Evolutionary conservation across 768 basidiomycete genomes (phyloP), one percentile per base, ranked within the genome.

Genomic region (Coprinopsis marcescibilis): DNA sequence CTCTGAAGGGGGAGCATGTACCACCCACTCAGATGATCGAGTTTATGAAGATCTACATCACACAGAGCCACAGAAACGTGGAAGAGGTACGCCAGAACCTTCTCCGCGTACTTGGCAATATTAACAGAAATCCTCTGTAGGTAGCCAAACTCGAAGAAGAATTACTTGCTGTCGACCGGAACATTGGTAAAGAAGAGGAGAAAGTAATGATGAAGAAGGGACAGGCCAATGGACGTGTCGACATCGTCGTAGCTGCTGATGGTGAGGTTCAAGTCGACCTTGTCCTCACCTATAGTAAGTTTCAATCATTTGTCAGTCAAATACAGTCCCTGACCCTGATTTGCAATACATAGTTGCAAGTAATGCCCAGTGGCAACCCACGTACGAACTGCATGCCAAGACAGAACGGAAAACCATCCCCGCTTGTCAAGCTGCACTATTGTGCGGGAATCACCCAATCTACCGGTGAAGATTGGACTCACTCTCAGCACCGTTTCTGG

Each of bases 391-490:
- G 0, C 73, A 79, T 48, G 78, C 79, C 2, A 67, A 65, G 0
- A 75, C 70, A 17, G 59, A 70, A 65, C 49, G 73, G 72, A 0
- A 68, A 72, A 47, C 70, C 73, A 2, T 70, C 70, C 0, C 56
- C 71, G 4, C 55, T 65, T 0, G 69, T 80, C 20, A 52, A 68
- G 2, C 65, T 84, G 8, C 72, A 78, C 49, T 82, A 81, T 54
- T 74, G 75, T 20, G 78, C 79, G 0, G 64, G 68, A 23, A 65
- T 83, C 41, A 62, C 57, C 0, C 80, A 84, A 53, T 59, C 58
- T 52, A 80, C 81, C 0, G 81, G 81, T 11, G 81, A 84, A 53
- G 75, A 80, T 50, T 84, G 81, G 81, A 67, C 64, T 83, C 25
- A 76, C 70, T 4, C 64, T 83, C 23, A 80, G 75, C 60, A 80